Evolutionary conservation across 768 basidiomycete species (phyloP).

Genomic region (Terana coerulea): DNA sequence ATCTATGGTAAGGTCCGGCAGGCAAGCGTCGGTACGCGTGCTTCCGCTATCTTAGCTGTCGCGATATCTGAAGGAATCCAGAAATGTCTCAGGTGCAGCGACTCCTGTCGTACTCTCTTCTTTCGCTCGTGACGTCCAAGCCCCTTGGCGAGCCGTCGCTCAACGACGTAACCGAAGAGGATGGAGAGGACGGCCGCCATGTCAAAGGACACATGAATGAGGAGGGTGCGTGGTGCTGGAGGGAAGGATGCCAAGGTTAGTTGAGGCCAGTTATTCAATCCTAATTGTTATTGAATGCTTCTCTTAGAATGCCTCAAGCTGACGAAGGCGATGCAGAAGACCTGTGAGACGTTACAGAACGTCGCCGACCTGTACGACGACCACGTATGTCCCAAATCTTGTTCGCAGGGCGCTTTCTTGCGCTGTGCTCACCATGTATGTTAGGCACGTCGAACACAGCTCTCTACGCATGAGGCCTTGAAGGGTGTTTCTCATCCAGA

Average conservation of each 20-base stretch:
- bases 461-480: conserved; percentile 71
- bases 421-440: conserved; percentile 5
- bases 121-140: conserved; percentile 73
- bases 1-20: conserved; percentile 63
- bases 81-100: conserved; percentile 80
- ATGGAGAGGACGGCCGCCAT: conserved; percentile 33
- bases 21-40: conserved; percentile 56
- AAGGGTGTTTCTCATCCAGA: conserved; percentile 76
- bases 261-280: not conserved
- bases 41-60: not conserved
- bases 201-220: conserved; percentile 57
- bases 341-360: conserved; percentile 66
- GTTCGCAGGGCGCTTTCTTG: not conserved
- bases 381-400: conserved; percentile 45
- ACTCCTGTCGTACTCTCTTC: conserved; percentile 64
- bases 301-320: conserved; percentile 66
- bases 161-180: conserved; percentile 37
- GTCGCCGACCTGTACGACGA: conserved; percentile 79
- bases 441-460: conserved; percentile 70
- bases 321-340: conserved; percentile 75
- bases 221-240: conserved; percentile 86
- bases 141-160: conserved; percentile 45
- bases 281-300: not conserved
- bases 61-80: conserved; percentile 24
- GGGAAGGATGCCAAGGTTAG: conserved; percentile 68